phyloP scores from a whole-genome alignment of 176 grass and related monocot species.

The Carex littledalei region DNA sequence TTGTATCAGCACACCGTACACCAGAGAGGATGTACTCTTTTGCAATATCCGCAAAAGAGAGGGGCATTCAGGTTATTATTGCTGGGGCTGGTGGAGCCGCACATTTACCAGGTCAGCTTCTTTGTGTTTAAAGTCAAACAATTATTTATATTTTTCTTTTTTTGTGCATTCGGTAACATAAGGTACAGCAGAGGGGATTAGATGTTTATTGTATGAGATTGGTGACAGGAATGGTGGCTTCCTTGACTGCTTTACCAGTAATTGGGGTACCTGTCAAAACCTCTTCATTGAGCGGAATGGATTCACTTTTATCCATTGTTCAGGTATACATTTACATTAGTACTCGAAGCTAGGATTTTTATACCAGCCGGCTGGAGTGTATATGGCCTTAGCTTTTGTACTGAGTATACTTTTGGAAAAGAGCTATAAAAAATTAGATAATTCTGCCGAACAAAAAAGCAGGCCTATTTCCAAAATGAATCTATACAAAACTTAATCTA shows the following conservation, averaged over 20 bases:
- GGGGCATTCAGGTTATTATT: conserved; percentile 81
- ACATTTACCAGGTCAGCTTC: conserved; percentile 75
- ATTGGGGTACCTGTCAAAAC: conserved; percentile 74
- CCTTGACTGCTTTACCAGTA: conserved; percentile 61
- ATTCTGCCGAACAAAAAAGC: neutral
- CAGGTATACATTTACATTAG: conserved; percentile 37
- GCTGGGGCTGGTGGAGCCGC: conserved; percentile 84
- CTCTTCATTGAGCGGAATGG: conserved; percentile 47
- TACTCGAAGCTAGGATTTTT: neutral
- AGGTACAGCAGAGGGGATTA: neutral
- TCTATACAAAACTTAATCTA: neutral
- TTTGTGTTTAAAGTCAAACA: neutral
- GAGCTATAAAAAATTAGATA: neutral
- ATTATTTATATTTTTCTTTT: neutral
- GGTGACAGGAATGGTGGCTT: conserved; percentile 83
- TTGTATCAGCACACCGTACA: conserved; percentile 91
- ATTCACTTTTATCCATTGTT: conserved; percentile 93
- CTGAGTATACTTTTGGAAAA: neutral
- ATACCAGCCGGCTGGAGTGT: neutral
- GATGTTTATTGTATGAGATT: neutral
- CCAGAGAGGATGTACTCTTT: conserved; percentile 73
- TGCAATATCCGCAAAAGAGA: conserved; percentile 64
- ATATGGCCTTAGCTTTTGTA: neutral
- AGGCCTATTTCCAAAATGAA: neutral
- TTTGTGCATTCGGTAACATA: neutral